Conservation (phyloP, 192 early-diverging fungal genomes). For the Podila clonocystis region DNA sequence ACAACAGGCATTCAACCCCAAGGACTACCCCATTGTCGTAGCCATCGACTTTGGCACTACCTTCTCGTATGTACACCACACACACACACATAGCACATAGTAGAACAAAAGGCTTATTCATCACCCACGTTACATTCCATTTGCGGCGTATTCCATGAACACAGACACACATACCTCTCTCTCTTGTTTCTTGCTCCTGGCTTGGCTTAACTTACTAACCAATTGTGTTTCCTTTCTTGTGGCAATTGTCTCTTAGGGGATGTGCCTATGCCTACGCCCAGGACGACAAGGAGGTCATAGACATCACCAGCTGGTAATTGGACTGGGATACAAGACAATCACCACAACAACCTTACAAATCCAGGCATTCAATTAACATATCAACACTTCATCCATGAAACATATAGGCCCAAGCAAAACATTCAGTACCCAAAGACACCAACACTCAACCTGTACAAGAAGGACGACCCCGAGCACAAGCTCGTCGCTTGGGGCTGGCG, state of each 20-base stretch:
- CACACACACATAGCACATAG: background rate
- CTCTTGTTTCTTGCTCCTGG: background rate
- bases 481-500: conserved; percentile 24
- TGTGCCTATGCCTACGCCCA: conserved; percentile 21
- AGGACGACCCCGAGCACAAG: conserved; percentile 12
- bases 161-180: background rate
- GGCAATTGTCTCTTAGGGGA: background rate
- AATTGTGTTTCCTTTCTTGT: background rate
- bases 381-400: background rate
- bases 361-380: background rate
- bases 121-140: background rate
- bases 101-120: too few species aligned
- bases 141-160: background rate
- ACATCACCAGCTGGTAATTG: conserved; percentile 20
- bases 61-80: conserved; percentile 14
- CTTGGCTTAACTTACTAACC: background rate
- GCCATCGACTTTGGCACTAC: conserved; percentile 39
- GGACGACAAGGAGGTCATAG: conserved; percentile 28
- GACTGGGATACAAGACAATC: background rate
- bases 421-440: conserved; percentile 53
- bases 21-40: conserved; percentile 31
- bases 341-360: background rate
- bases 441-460: conserved; percentile 28
- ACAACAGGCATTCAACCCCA: conserved; percentile 19
- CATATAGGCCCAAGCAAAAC: conserved; percentile 31